Base-by-base conservation (phyloP, 2,329 filamentous ascomycete genomes). In the Tolypocladium album region DNA sequence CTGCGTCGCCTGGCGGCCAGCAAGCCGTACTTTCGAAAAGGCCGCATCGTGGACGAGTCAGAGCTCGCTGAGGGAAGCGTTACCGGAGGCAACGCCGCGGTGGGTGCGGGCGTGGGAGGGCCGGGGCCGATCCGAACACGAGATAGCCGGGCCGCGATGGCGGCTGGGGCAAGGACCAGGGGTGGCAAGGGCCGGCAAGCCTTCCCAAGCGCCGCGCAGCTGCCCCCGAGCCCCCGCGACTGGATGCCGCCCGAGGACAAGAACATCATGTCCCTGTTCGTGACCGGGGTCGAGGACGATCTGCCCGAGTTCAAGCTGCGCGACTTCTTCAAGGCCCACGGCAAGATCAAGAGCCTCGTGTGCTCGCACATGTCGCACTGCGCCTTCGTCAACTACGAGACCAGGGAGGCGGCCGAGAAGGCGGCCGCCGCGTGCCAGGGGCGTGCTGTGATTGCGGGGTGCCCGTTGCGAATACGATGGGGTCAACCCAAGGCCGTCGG, bases 341-440 rank as follows among this genome's bases (percentile, higher is more conserved):
- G 94, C 64, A 90, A 93, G 69, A 87, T 99, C 62, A 90, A 94
- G 68, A 97, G 92, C 34, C 78, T 99, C 20, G 88, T 99, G 43
- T 97, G 94, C 74, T 97, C 92, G 8, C 94, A 99, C 76, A 92
- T 96, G 78, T 93, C 93, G 20, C 94, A 97, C 70, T 97, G 92
- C 72, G 94, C 94, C 1, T 99, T 97, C 70, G 81, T 99, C 75
- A 99, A 99, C 76, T 99, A 91, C 72, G 86, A 92, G 66, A 90
- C 88, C 3, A 84, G 94, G 60, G 86, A 90, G 63, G 88, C 84
- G 1, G 94, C 95, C 0, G 94, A 99, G 75, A 86, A 83, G 61
- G 95, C 95, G 0, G 90, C 94, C 0, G 85, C 85, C 40, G 85
- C 89, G 24, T 93, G 91, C 66, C 88, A 96, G 72, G 94, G 95